Evolutionary conservation across 805 yeast genomes (phyloP), one percentile per base, ranked within the genome.

Genomic region (Starmerella bombicola): DNA sequence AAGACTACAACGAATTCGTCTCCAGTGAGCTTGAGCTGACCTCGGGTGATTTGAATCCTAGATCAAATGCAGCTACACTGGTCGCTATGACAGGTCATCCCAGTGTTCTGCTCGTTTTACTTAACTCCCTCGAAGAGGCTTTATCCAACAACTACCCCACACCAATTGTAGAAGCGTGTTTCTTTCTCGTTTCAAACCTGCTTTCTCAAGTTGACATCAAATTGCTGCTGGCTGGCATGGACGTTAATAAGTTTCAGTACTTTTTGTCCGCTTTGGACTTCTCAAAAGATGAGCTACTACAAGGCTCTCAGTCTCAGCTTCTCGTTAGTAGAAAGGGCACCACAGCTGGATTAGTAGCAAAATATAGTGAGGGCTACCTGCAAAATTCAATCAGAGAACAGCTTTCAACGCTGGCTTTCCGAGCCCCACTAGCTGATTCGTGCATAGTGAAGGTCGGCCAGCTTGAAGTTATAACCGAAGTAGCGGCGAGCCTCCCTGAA

Each of bases 1-100:
- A 62, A 2, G 86, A 85, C 54, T 70, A 75, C 53, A 83, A 85
- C 53, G 60, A 58, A 3, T 84, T 74, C 56, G 80, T 83, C 5
- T 71, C 85, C 2, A 78, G 74, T 26, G 85, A 81, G 42, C 67
- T 82, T 2, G 95, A 84, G 1, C 66, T 85, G 24, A 43, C 41
- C 13, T 62, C 77, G 0, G 62, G 76, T 0, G 71, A 70, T 4
- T 59, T 60, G 8, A 58, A 69, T 2, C 70, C 77, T 1, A 69
- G 97, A 39, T 79, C 76, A 36, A 69, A 80, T 0, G 62, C 77
- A 1, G 64, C 66, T 21, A 83, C 78, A 22, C 69, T 73, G 25
- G 48, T 81, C 4, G 59, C 70, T 0, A 76, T 73, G 17, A 50
- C 76, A 26, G 64, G 68, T 28, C 62, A 36, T 24, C 61, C 41